Evolutionary conservation across 2,329 filamentous ascomycete species (phyloP), one percentile per base, ranked within the genome.

Genomic region (Metarhizium brunneum): DNA sequence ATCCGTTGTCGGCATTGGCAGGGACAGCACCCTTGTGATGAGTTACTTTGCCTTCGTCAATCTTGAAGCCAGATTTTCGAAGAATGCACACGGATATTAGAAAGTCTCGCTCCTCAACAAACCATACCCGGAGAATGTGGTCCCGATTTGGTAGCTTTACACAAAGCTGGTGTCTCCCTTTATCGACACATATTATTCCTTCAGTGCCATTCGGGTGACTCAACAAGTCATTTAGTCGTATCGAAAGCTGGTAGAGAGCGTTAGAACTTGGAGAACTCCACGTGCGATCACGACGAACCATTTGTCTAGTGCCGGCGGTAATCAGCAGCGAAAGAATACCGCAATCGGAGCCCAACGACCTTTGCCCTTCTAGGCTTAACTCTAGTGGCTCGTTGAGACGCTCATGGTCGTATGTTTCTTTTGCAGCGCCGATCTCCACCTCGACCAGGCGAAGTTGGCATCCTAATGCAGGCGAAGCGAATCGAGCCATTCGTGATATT

Each of bases 81-180:
- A 73, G 61, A 52, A 69, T 62, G 49, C 62, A 70, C 4, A 67
- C 60, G 2, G 66, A 57, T 16, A 72, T 54, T 29, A 57, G 63
- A 40, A 72, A 71, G 50, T 73, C 69, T 53, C 69, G 62, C 4
- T 52, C 58, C 8, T 68, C 61, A 8, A 64, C 61, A 47, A 73
- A 71, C 20, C 63, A 60, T 10, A 59, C 61, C 4, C 62, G 47
- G 11, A 71, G 52, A 4, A 59, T 60, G 36, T 67, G 65, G 2
- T 56, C 51, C n/a, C 64, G 63, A 4, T 59, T 55, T 3, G 63
- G 61, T 4, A 68, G 57, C 7, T 55, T 58, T 16, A 73, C 54
- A 25, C 59, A 60, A 6, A 73, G 54, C 42, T 60, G 53, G 5
- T 58, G 55, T 3, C 56, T 52, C 13, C 55, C 42, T 35, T 58